These are phyloP conservation scores for Pestalotiopsis sp. DNA, from an alignment of 2,329 filamentous ascomycete genomes.

Conservation along the genomic window DNA sequence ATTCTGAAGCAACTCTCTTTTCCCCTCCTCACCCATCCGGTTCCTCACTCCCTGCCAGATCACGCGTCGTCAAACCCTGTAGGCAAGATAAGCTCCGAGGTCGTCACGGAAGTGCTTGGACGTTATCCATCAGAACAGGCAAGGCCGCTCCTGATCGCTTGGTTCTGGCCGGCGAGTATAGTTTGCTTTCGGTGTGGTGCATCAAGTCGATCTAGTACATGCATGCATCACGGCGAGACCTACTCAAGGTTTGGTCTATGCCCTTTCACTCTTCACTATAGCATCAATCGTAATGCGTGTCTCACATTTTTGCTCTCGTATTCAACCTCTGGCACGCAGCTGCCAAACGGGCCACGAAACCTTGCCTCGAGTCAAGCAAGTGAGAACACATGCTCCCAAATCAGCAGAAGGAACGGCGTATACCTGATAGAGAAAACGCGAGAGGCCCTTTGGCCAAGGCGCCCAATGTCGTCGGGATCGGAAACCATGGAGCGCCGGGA, in stretches of 20 bases:
- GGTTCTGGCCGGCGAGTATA: too few relatives aligned
- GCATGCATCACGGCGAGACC: background rate
- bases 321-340: background rate
- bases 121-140: background rate
- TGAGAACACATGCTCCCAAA: background rate
- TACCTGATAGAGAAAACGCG: background rate
- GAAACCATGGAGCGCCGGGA: too few relatives aligned
- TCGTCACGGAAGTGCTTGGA: background rate
- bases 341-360: background rate
- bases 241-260: background rate
- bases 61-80: background rate
- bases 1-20: conserved; percentile 4
- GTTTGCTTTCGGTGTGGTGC: too few relatives aligned
- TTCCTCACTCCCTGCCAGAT: background rate
- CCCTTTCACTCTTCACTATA: background rate
- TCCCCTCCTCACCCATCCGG: background rate
- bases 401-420: background rate
- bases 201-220: too few relatives aligned
- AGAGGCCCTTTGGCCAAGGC: background rate
- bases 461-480: too few relatives aligned
- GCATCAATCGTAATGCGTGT: background rate
- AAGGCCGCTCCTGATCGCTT: background rate
- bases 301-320: background rate
- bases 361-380: background rate
- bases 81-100: background rate